Evolutionary conservation across 768 basidiomycete species (phyloP).

Genomic region (Termitomyces sp.): DNA sequence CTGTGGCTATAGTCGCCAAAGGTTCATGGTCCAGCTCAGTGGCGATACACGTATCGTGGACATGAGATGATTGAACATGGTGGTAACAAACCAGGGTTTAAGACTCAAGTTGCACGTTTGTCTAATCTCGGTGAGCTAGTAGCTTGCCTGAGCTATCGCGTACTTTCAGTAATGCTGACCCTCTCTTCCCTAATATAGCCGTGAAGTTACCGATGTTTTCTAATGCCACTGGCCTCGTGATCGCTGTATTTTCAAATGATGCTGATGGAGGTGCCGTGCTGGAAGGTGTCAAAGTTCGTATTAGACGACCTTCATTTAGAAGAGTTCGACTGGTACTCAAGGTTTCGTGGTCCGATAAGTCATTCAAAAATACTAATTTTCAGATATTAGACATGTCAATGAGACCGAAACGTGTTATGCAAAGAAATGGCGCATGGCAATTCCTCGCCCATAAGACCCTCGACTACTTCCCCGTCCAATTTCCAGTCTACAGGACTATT

Average conservation of each 20-base stretch:
- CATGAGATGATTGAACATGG: slow-evolving; percentile 40
- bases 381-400: slow-evolving; percentile 21
- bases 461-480: slow-evolving; percentile 14
- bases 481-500: slow-evolving; percentile 17
- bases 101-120: slow-evolving; percentile 17
- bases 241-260: slow-evolving; percentile 37
- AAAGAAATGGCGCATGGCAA: slow-evolving; percentile 20
- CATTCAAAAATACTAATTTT: not conserved
- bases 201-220: slow-evolving; percentile 20
- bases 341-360: slow-evolving; percentile 16
- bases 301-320: slow-evolving; percentile 29
- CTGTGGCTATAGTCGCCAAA: slow-evolving; percentile 25
- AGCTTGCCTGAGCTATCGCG: not conserved
- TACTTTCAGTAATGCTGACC: too few species aligned
- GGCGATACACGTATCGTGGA: slow-evolving; percentile 33
- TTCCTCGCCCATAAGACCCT: slow-evolving; percentile 17
- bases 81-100: slow-evolving; percentile 34
- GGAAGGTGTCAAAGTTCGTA: slow-evolving; percentile 32
- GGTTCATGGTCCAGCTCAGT: slow-evolving; percentile 36
- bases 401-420: slow-evolving; percentile 15
- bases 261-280: slow-evolving; percentile 27
- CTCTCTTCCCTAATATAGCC: not conserved
- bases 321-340: slow-evolving; percentile 32
- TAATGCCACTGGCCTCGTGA: slow-evolving; percentile 28
- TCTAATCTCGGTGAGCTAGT: slow-evolving; percentile 8